phyloP scores from a whole-genome alignment of 1,284 basidiomycete genomes.

The Exobasidium cylindrosporum region DNA sequence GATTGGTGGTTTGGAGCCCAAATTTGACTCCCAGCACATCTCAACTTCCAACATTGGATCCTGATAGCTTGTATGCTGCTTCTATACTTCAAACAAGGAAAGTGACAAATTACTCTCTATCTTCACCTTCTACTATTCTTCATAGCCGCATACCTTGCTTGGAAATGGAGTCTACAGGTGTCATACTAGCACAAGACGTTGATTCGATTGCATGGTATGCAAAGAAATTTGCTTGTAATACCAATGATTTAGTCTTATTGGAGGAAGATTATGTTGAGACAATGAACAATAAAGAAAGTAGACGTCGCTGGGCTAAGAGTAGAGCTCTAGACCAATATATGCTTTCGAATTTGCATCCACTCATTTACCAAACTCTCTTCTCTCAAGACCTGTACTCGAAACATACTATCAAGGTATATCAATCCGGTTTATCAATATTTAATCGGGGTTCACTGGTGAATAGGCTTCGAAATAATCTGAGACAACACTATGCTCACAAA shows the following conservation, averaged over 20 bases:
- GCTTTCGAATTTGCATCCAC: constrained; percentile 3
- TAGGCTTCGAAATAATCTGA: background rate
- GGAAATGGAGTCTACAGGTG: background rate
- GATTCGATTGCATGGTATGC: background rate
- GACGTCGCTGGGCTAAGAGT: background rate
- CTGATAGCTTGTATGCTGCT: constrained; percentile 10
- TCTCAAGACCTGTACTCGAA: background rate
- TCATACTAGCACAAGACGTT: constrained; percentile 1
- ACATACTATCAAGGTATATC: background rate
- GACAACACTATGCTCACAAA: background rate
- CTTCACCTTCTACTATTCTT: background rate
- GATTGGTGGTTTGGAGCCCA: background rate
- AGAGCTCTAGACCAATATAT: background rate
- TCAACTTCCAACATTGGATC: constrained; percentile 9
- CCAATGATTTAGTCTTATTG: background rate
- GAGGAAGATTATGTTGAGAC: background rate
- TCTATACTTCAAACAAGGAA: constrained; percentile 7
- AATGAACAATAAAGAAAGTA: background rate
- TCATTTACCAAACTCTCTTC: constrained; percentile 5
- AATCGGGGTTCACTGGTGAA: background rate
- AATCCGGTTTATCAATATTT: background rate
- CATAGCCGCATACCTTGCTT: constrained; percentile 2
- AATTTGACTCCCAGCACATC: background rate
- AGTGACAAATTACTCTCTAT: background rate
- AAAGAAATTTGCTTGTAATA: background rate